phyloP scores from a whole-genome alignment of 2,329 filamentous ascomycete species.

The Chlorencoelia australis region DNA sequence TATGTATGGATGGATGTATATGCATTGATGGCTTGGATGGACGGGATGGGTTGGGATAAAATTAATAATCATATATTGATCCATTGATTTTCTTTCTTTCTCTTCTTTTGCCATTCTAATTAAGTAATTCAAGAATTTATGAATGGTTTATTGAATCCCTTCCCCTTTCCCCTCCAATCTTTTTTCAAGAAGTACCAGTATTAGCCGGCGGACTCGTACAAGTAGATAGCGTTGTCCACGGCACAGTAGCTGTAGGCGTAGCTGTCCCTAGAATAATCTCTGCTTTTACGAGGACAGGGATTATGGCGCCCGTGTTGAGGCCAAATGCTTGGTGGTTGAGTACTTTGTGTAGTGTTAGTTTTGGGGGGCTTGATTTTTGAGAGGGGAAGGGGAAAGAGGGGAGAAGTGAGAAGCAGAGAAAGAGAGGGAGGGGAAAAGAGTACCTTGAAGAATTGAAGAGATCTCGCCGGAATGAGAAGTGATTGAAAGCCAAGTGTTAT shows the following conservation, averaged over 20 bases:
- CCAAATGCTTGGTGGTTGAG: constrained; percentile 50
- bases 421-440: neutral
- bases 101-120: too few species aligned
- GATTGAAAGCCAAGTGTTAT: constrained; percentile 45
- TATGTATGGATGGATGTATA: too few species aligned
- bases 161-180: too few species aligned
- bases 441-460: constrained; percentile 34
- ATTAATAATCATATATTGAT: too few species aligned
- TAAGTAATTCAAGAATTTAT: too few species aligned
- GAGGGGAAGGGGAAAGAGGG: too few species aligned
- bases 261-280: constrained; percentile 29
- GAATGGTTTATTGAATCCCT: too few species aligned
- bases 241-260: constrained; percentile 1
- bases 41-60: too few species aligned
- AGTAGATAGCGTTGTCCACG: constrained; percentile 5
- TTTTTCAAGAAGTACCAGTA: constrained; percentile 3
- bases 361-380: neutral
- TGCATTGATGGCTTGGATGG: too few species aligned
- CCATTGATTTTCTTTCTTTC: too few species aligned
- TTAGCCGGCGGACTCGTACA: constrained; percentile 5
- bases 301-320: constrained; percentile 54
- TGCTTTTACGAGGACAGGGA: constrained; percentile 56
- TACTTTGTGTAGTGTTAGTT: constrained; percentile 24
- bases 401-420: neutral
- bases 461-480: constrained; percentile 53